Base-by-base conservation (phyloP, 768 basidiomycete genomes). In the Boletus pseudopeckii region DNA sequence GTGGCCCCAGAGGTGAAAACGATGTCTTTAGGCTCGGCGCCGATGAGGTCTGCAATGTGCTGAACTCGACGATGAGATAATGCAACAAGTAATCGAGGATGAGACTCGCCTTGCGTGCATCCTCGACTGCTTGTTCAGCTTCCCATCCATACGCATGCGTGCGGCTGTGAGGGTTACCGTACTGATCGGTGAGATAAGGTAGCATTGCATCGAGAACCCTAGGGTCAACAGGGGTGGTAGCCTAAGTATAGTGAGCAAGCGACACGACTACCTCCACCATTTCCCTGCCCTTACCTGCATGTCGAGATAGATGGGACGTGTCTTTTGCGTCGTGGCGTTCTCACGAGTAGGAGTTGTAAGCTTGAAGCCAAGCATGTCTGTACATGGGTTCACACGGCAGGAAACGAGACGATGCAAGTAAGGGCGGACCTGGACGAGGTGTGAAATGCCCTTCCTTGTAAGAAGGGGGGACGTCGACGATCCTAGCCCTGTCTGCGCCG, bases 141-240 rank as follows among this genome's bases (percentile, higher is more conserved):
- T 99, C 97, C 97, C 97, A 99, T 4, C 97, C 97, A 70, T 98
- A 99, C 1, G 97, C 93, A 72, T 99, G 97, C 28, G 97, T 98
- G 52, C 97, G 84, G 69, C 92, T 95, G 69, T 98, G 97, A 9
- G 97, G 96, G 72, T 98, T 99, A 5, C 97, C 97, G 66, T 88
- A 98, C 69, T 92, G 92, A 69, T 98, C 92, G 5, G 94, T 96
- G 59, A 95, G 74, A 72, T 83, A 98, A 0, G 97, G 97, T 24
- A 99, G 77, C 96, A 98, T 99, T 17, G 88, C 86, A 72, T 98
- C 97, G 52, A 98, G 78, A 5, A 98, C 97, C 53, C 97, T 84
- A 28, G 97, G 97, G 69, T 99, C 97, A 51, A 97, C 85, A 18
- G 97, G 97, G 24, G 97, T 98, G 2, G 97, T 99, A 6, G 97